Base-by-base conservation (phyloP, 805 yeast genomes). In the Candida bentonensis region DNA sequence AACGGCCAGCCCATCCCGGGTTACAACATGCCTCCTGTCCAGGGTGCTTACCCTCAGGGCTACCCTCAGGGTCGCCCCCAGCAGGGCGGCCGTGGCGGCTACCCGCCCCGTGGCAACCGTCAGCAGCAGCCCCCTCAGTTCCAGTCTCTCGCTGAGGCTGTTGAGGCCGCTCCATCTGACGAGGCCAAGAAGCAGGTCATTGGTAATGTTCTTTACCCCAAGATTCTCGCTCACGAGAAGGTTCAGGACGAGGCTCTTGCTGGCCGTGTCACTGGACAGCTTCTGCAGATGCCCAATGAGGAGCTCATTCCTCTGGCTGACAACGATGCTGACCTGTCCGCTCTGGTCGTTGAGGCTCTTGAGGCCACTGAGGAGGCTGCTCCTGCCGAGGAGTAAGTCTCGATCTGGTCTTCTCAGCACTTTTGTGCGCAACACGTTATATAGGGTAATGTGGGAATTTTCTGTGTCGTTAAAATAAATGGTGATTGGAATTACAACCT, bases 231-330 rank as follows among this genome's bases (percentile, higher is more conserved):
- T 54, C 78, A 84, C 51, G 87, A 85, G 60, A 82, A 82, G 70
- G 85, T 88, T 58, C 78, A 79, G 57, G 94, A 87, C 62, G 82
- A 82, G 47, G 95, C 87, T 69, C 86, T 95, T 60, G 96, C 96
- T 55, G 95, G 96, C 71, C 89, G 88, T 74, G 85, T 92, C 65
- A 92, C 98, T 54, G 96, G 97, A 73, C 92, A 92, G 97, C 78
- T 92, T 73, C 77, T 92, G 62, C 96, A 88, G 64, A 79, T 89
- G 78, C 94, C 87, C 62, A 84, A 83, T 68, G 78, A 78, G 60
- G 96, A 89, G 70, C 83, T 92, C 58, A 69, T 88, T 60, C 82
- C 82, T 50, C 74, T 89, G 65, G 77, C 86, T 65, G 94, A 85
- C 62, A 92, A 88, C 64, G 95, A 86, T 53, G 87, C 78, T 57